A percentile compares a stretch with the other conserved stretches of the same genome.
Conservation (phyloP, 345 rosid species). For the Citrus unshiu region DNA sequence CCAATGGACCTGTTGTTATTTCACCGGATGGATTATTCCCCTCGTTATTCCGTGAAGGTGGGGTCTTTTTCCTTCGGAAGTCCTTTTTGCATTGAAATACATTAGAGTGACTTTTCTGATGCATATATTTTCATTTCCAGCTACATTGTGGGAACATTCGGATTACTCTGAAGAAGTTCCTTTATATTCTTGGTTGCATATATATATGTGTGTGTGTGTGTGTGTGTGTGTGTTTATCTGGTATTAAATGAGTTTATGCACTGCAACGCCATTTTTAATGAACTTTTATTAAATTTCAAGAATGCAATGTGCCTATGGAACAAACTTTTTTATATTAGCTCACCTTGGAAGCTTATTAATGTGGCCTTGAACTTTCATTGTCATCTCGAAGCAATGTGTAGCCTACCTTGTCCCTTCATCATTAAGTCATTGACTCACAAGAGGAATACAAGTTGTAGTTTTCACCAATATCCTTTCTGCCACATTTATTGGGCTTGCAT, state of each 20-base stretch:
- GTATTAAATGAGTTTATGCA: background rate
- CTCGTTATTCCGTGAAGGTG: slow-evolving; percentile 87
- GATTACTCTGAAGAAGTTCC: slow-evolving; percentile 1
- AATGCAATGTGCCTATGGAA: background rate
- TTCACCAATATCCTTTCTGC: background rate
- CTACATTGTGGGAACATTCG: background rate
- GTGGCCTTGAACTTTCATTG: background rate
- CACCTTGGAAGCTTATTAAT: background rate
- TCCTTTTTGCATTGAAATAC: background rate
- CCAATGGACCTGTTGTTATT: slow-evolving; percentile 87
- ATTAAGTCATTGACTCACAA: background rate
- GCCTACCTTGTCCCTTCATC: slow-evolving; percentile 3
- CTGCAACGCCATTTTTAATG: background rate
- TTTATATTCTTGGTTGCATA: background rate
- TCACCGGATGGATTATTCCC: slow-evolving; percentile 94
- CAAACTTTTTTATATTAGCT: background rate
- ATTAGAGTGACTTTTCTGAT: background rate
- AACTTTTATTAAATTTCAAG: background rate
- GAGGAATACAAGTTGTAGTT: background rate
- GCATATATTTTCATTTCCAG: background rate
- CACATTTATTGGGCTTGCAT: background rate
- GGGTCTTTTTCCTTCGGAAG: background rate
- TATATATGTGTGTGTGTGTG: background rate
- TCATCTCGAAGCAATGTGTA: background rate
- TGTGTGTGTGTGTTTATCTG: background rate